Base-by-base conservation (phyloP, 176 grass and related monocot genomes). In the Rhynchospora tenuis region DNA sequence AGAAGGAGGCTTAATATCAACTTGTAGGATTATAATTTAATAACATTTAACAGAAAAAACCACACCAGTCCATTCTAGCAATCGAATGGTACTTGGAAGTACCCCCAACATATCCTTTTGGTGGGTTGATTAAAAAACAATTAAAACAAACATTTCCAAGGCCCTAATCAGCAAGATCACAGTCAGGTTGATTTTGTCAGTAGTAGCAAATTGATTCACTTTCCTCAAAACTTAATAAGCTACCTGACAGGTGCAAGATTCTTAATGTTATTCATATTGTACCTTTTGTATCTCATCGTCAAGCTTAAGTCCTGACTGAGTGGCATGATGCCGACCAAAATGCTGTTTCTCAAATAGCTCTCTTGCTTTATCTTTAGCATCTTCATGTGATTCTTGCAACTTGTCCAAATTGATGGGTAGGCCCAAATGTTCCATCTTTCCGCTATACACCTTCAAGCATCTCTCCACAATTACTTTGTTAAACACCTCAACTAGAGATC, bases 281-380 rank as follows among this genome's bases (percentile, higher is more conserved):
- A 98, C 92, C 95, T 95, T 98, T 88, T 91, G 77, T 33, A 98
- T 98, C 27, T 91, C 90, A 80, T 94, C 92, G 54, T 91, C 80
- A 44, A 98, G 89, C 81, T 95, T 84, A 22, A 90, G 12, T 48
- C 87, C 82, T 50, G 95, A 98, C 51, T 82, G 87, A 73, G 84
- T 59, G 73, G 92, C 89, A 86, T 98, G 88, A 84, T 93, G 87
- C 76, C 86, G 91, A 85, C 95, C 92, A 46, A 98, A 98, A 87
- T 98, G 95, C 59, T 98, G 91, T 81, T 88, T 85, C 22, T 91
- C 70, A 2, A 98, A 98, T 16, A 93, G 28, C 50, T 84, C 89
- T 84, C 70, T 93, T 28, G 87, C 88, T 81, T 88, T 85, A 59
- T 73, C 64, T 7, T 90, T 86, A 77, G 89, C 84, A 51, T 77